phyloP scores from a whole-genome alignment of 176 grass and related monocot genomes.

The Aegilops sharonensis region DNA sequence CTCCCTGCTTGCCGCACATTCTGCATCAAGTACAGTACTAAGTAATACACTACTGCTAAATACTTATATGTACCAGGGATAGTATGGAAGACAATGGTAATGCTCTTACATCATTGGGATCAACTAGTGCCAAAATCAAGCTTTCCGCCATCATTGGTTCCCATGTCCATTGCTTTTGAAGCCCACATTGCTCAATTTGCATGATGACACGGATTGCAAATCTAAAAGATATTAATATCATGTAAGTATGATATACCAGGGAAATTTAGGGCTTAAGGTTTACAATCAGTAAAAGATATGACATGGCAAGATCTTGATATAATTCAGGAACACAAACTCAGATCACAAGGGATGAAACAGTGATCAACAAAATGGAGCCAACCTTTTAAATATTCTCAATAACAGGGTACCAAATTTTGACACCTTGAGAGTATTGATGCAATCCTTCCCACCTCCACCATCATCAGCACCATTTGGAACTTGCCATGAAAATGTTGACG shows the following conservation, averaged over 20 bases:
- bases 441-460: slow-evolving; percentile 78
- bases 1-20: slow-evolving; percentile 77
- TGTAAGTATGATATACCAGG: slow-evolving; percentile 17
- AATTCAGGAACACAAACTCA: slow-evolving; percentile 8
- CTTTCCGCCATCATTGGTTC: slow-evolving; percentile 88
- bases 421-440: slow-evolving; percentile 74
- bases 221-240: slow-evolving; percentile 51
- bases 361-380: slow-evolving; percentile 26
- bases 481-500: slow-evolving; percentile 80
- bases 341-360: slow-evolving; percentile 22
- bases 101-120: slow-evolving; percentile 78
- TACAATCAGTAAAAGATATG: slow-evolving; percentile 22
- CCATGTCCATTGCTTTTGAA: slow-evolving; percentile 96
- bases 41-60: not conserved
- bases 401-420: slow-evolving; percentile 50
- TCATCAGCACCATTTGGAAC: slow-evolving; percentile 79
- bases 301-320: slow-evolving; percentile 19
- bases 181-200: slow-evolving; percentile 68
- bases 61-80: slow-evolving; percentile 18
- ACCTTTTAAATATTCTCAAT: slow-evolving; percentile 86
- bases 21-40: slow-evolving; percentile 47
- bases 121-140: slow-evolving; percentile 81
- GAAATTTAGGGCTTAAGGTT: slow-evolving; percentile 5
- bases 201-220: slow-evolving; percentile 69
- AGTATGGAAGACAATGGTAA: slow-evolving; percentile 30